Evolutionary conservation across 2,329 filamentous ascomycete genomes (phyloP), one percentile per base, ranked within the genome.

Genomic region (Aspergillus sp.): DNA sequence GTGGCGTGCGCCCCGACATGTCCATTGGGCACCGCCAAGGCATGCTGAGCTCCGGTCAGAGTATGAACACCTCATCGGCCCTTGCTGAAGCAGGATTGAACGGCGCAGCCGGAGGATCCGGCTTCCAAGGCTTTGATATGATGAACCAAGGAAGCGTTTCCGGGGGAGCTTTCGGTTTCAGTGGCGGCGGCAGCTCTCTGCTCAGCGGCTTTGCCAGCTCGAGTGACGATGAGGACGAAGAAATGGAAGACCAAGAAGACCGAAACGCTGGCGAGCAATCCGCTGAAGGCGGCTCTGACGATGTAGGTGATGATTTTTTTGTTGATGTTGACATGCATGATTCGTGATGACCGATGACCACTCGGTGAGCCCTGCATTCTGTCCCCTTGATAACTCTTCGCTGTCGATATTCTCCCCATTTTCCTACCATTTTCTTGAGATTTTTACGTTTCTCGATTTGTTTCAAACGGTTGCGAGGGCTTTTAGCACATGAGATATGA

Each of bases 191-290:
- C 47, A 68, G 63, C 48, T 88, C 88, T 25, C 77, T 96, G 55
- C 83, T 94, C 23, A 93, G 89, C 67, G 91, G 92, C 48, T 97
- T 97, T 73, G 92, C 91, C 67, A 96, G 91, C 74, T 94, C 89
- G 45, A 96, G 91, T 65, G 91, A 96, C 66, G 93, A 97, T 72
- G 94, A 97, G 60, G 94, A 97, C 58, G 93, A 97, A 63, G 93
- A 97, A 58, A 88, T 91, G 75, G 90, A 96, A 53, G 72, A 75
- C 32, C 69, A 71, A 32, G 70, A 93, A 59, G 88, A 90, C 62
- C 64, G 62, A 60, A 64, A 65, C 41, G 45, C 71, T 60, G 69
- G 69, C 55, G 71, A 73, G 55, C 67, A 62, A 58, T 63, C 65
- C 38, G 65, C 74, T 58, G 77, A 80, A 63, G 73, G 72, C 62